Evolutionary conservation across 768 basidiomycete species (phyloP), one percentile per base, ranked within the genome.

Genomic region (Infundibulicybe gibba): DNA sequence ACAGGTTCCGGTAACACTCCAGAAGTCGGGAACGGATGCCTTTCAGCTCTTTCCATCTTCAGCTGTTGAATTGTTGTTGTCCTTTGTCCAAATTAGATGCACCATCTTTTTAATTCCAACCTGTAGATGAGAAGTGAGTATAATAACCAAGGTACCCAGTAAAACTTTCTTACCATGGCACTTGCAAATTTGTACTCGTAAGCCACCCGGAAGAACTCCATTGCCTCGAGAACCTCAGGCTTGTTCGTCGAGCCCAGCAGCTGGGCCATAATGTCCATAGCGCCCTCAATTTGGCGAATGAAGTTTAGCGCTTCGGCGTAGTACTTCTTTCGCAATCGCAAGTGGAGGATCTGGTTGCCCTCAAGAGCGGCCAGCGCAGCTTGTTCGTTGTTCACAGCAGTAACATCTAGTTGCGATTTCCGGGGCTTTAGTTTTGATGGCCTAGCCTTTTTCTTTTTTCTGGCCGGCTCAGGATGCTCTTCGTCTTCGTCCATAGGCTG

Each of bases 41-140:
- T 62, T 94, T 94, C 40, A 93, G 64, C 61, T 94, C 91, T 44
- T 75, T 71, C 74, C 76, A 41, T 79, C 78, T 54, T 78, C 77
- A 3, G 72, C 64, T n/a, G 80, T 81, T n/a, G 87, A 81, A 17
- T 80, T 75, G 43, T 70, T 87, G 58, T 92, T 92, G 59, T 99
- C 95, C 61, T 98, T 98, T 20, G 81, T 79, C 97, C 97, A 98
- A 55, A 99, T 90, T 19, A 99, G 74, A 63, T 98, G 97, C 12
- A 99, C 62, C 95, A 98, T 97, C 58, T 85, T 91, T 71, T 89
- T 93, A 59, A 99, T 85, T 0, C 97, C 97, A 12, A 68, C 66
- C 92, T 95, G 54, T 30, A 39, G 39, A 45, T 9, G 11, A 30
- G n/a, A 30, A 21, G 46, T 40, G 38, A n/a, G 16, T 19, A 15